These are phyloP conservation scores for Pseudopyrenochaeta lycopersici DNA, from an alignment of 2,329 filamentous ascomycete species.

Conservation along the genomic window DNA sequence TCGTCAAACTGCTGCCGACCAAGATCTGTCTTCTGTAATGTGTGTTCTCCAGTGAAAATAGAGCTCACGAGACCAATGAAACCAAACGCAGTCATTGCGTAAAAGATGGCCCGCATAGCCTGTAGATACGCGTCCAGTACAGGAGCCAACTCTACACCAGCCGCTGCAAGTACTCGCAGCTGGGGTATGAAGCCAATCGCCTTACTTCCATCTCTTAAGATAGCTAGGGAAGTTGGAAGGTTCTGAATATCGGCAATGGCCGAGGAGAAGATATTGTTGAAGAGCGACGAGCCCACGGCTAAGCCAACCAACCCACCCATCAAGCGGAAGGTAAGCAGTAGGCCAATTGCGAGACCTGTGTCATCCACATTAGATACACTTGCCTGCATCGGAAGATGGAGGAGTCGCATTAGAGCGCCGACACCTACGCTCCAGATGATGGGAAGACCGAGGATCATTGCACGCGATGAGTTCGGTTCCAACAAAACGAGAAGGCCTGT, in stretches of 20 bases:
- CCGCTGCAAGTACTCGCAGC: too few species aligned
- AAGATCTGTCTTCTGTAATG: too few species aligned
- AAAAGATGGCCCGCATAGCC: too few species aligned
- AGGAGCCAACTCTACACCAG: too few species aligned
- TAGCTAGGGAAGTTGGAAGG: slow-evolving; percentile 5
- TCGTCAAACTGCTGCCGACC: too few species aligned
- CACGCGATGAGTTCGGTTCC: neutral
- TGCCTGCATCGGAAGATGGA: slow-evolving; percentile 45
- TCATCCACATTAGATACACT: slow-evolving; percentile 43
- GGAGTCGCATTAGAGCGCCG: slow-evolving; percentile 8
- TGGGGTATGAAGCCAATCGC: slow-evolving; percentile 17
- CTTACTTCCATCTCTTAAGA: slow-evolving; percentile 1
- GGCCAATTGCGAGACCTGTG: slow-evolving; percentile 45
- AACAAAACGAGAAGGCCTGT: slow-evolving; percentile 60
- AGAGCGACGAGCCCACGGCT: slow-evolving; percentile 28
- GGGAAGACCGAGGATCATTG: slow-evolving; percentile 5
- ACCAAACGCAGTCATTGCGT: too few species aligned
- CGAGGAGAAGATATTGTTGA: neutral
- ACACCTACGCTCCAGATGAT: slow-evolving; percentile 18
- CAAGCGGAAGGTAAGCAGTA: slow-evolving; percentile 46
- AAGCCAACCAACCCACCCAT: slow-evolving; percentile 52
- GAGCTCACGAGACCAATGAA: too few species aligned
- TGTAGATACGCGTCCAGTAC: too few species aligned
- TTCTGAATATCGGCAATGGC: neutral
- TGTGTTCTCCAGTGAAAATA: too few species aligned